These are phyloP conservation scores for Raphidocelis subcapitata DNA, from an alignment of 139 green algal genomes.

Conservation along the genomic window DNA sequence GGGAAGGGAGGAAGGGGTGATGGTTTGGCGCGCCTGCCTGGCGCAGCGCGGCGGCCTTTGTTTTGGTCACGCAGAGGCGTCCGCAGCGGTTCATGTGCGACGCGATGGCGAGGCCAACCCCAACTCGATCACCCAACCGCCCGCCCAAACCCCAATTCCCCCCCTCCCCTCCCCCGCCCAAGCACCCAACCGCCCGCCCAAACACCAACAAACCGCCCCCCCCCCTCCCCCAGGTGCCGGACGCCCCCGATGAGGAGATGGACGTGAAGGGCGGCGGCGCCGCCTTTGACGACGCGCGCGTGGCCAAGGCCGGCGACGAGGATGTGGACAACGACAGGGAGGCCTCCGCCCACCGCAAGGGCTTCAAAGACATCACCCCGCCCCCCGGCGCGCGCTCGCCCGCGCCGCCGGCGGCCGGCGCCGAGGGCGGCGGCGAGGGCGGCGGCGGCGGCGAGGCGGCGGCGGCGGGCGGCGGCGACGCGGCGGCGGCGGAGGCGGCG, in stretches of 20 bases:
- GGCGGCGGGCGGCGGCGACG: not conserved
- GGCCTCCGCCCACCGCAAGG: not conserved
- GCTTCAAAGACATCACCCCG: not conserved
- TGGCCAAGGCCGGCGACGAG: not conserved
- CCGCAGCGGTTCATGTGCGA: not conserved
- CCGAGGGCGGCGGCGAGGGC: not conserved
- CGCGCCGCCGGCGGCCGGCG: not conserved
- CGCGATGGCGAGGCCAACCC: not conserved
- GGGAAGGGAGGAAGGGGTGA: not conserved
- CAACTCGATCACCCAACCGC: not conserved
- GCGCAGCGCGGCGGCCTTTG: not conserved
- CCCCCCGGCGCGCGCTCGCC: not conserved
- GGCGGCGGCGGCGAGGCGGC: not conserved
- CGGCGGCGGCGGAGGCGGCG: not conserved
- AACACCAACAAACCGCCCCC: too few relatives aligned
- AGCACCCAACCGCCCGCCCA: not conserved
- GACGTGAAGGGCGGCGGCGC: slow-evolving; percentile 73
- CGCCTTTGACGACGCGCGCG: slow-evolving; percentile 51
- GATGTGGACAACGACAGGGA: not conserved
- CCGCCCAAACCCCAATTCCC: too few relatives aligned
- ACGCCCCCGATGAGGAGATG: slow-evolving; percentile 68
- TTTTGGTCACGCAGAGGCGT: not conserved
- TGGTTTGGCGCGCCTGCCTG: not conserved
- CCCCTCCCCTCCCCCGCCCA: not conserved
- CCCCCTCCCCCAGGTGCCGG: slow-evolving; percentile 22